These are phyloP conservation scores for Aspergillus fumigatus DNA, from an alignment of 2,329 filamentous ascomycete species.

Conservation along the genomic window DNA sequence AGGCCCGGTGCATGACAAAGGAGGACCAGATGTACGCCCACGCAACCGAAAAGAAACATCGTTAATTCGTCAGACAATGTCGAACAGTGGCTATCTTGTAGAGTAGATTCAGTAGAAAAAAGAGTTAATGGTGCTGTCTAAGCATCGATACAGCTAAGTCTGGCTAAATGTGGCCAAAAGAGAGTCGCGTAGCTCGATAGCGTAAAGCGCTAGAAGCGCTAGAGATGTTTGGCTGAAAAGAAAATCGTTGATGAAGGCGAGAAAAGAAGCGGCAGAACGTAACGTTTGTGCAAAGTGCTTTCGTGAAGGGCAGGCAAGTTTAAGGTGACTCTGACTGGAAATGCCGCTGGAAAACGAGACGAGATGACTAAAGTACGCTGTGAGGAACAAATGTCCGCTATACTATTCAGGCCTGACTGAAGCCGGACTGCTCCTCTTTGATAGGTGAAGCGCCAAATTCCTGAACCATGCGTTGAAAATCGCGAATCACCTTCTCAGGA, in stretches of 20 bases:
- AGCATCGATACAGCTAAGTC: constrained; percentile 22
- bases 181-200: constrained; percentile 14
- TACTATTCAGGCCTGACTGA: constrained; percentile 14
- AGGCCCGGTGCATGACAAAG: constrained; percentile 7
- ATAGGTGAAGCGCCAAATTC: constrained; percentile 53
- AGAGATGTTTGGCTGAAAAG: background rate
- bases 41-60: constrained; percentile 16
- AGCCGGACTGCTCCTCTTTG: constrained; percentile 28
- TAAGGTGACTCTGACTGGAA: constrained; percentile 6
- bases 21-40: constrained; percentile 16
- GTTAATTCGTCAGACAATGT: constrained; percentile 18
- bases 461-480: constrained; percentile 87
- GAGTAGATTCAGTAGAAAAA: constrained; percentile 21
- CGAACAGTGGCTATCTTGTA: constrained; percentile 15
- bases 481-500: constrained; percentile 81
- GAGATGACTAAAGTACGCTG: constrained; percentile 5
- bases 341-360: constrained; percentile 4
- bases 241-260: constrained; percentile 9
- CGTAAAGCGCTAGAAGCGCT: constrained; percentile 5
- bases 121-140: constrained; percentile 21
- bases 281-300: background rate
- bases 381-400: background rate
- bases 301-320: constrained; percentile 6
- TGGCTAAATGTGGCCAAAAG: constrained; percentile 17
- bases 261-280: constrained; percentile 8